These are phyloP conservation scores for Daedalea quercina DNA, from an alignment of 768 basidiomycete species.

Conservation along the genomic window DNA sequence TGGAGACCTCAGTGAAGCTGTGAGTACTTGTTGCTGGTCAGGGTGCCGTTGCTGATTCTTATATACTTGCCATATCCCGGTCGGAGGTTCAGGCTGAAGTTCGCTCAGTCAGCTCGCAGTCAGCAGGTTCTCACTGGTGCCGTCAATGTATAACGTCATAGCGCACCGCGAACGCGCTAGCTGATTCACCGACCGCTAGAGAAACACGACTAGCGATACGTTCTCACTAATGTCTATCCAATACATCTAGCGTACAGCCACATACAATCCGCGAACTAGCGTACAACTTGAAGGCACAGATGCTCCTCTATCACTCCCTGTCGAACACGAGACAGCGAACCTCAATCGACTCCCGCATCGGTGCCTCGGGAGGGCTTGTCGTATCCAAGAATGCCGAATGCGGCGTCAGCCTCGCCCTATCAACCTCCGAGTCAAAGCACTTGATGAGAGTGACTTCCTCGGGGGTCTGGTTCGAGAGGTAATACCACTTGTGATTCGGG, in stretches of 20 bases:
- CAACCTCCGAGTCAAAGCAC: conserved; percentile 36
- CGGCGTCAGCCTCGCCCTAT: conserved; percentile 35
- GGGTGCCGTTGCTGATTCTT: not conserved
- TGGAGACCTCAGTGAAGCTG: not conserved
- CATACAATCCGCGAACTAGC: too few relatives aligned
- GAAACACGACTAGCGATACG: too few relatives aligned
- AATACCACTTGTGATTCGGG: conserved; percentile 33
- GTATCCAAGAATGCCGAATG: conserved; percentile 36
- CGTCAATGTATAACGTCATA: not conserved
- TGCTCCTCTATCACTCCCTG: conserved; percentile 26
- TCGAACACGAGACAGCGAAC: conserved; percentile 38
- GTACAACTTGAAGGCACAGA: too few relatives aligned
- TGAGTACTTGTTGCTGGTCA: too few relatives aligned
- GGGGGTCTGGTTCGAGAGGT: conserved; percentile 31
- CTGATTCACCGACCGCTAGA: not conserved
- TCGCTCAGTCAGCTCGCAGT: too few relatives aligned
- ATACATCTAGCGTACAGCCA: too few relatives aligned
- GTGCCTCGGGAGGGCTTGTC: conserved; percentile 27
- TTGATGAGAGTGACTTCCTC: conserved; percentile 39
- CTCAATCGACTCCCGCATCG: conserved; percentile 38
- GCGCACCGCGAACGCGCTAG: not conserved
- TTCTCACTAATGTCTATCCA: too few relatives aligned
- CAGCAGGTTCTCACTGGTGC: not conserved
- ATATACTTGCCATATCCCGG: not conserved
- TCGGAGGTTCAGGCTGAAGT: not conserved